phyloP scores from a whole-genome alignment of 2,329 filamentous ascomycete genomes.

The Colletotrichum sublineola region DNA sequence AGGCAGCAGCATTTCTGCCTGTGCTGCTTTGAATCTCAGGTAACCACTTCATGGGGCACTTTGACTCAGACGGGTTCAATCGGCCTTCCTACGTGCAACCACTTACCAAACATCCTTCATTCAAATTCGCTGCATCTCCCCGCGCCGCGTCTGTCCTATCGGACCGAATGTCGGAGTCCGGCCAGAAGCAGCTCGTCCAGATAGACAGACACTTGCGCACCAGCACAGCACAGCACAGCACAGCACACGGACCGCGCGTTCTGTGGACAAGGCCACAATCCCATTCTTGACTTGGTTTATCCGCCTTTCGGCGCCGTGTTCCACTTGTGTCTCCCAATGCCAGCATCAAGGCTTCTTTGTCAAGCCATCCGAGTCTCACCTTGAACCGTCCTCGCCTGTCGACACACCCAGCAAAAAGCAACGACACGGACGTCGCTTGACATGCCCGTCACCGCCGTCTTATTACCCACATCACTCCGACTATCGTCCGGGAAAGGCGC shows the following conservation, averaged over 20 bases:
- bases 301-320: not conserved
- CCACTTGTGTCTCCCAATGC: not conserved
- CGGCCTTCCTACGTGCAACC: not conserved
- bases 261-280: constrained; percentile 4
- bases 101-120: not conserved
- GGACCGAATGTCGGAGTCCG: not conserved
- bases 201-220: not conserved
- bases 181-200: not conserved
- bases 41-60: constrained; percentile 7
- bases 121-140: constrained; percentile 1
- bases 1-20: constrained; percentile 29
- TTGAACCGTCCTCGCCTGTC: not conserved
- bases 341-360: constrained; percentile 4
- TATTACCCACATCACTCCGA: constrained; percentile 7
- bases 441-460: constrained; percentile 15
- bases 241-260: not conserved
- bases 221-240: no score
- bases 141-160: not conserved
- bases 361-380: not conserved
- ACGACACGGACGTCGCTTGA: constrained; percentile 1
- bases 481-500: constrained; percentile 7
- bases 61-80: not conserved
- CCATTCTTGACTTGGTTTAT: constrained; percentile 10
- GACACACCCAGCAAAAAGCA: not conserved
- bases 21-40: constrained; percentile 12